Base-by-base conservation (phyloP, 495 filamentous ascomycete genomes). In the Tuber calosporum region DNA sequence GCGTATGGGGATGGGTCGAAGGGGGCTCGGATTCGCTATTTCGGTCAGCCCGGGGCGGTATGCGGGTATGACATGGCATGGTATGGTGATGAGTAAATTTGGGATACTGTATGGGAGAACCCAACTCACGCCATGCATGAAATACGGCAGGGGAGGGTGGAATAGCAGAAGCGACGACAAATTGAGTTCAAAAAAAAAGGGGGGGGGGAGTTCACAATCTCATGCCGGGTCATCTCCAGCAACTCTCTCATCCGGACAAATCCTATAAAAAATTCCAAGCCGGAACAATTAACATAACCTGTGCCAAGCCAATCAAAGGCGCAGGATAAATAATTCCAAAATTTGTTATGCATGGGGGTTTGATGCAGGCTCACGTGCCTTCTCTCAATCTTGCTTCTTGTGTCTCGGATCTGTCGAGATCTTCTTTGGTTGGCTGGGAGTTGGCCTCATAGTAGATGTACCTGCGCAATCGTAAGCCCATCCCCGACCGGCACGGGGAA, bases 401-500 rank as follows among this genome's bases (percentile, higher is more conserved):
- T 75, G 88, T 85, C 79, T 88, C 86, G 15, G 87, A 88, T n/a
- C 79, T 69, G 74, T 82, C 83, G 30, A 89, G 82, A 73, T 88
- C 86, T 73, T 84, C 82, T 39, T 81, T 74, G 0, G 82, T 84
- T 30, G 87, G 87, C 38, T 84, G 84, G 15, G 87, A 79, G 39
- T 84, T 85, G 68, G 84, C 79, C 39, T 86, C 84, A 75, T 88
- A 87, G 76, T 88, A 89, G 45, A 88, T 85, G 67, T 88, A 89
- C 71, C 79, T 81, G 39, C 75, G n/a, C 53, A 62, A 62, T 34
- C 53, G 19, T 7, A 30, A 34, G 53, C 53, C 53, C 53, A 30
- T n/a, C 26, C 26, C 53, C 53, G 53, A 62, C 53, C 48, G 26
- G 53, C 53, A 17, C 13, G 26, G 53, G 26, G 13, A 26, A 34